Percentiles rank a stretch among this genome's conserved stretches.
phyloP scores from a whole-genome alignment of 2,329 filamentous ascomycete genomes.

The Fusarium sp. region DNA sequence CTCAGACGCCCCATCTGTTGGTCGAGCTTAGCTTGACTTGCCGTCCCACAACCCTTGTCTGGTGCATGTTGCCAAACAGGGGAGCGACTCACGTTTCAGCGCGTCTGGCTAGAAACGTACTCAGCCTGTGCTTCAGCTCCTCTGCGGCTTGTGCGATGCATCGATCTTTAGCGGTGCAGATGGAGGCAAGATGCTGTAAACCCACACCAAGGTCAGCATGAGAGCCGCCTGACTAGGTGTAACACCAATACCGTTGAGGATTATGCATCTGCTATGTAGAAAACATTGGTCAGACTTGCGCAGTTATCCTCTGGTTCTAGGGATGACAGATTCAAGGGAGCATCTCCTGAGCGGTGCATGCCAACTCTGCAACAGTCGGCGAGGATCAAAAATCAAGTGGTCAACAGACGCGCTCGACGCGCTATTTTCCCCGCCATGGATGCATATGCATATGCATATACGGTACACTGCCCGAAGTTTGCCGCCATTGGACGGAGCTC shows the following conservation, averaged over 20 bases:
- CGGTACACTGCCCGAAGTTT: constrained; percentile 20
- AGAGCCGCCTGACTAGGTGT: constrained; percentile 41
- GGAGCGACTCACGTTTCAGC: constrained; percentile 52
- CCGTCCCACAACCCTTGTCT: constrained; percentile 34
- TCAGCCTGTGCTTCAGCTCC: constrained; percentile 31
- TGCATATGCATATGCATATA: constrained; percentile 29
- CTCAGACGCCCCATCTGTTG: constrained; percentile 31
- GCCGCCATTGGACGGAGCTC: constrained; percentile 38
- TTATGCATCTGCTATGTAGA: constrained; percentile 3
- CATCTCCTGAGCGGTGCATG: constrained; percentile 44
- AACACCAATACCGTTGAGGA: constrained; percentile 30
- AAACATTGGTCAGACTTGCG: neutral
- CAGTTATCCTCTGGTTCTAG: constrained; percentile 9
- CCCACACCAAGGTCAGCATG: constrained; percentile 31
- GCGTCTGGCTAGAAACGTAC: constrained; percentile 44
- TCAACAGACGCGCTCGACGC: constrained; percentile 46
- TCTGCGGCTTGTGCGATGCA: constrained; percentile 17
- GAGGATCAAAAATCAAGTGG: constrained; percentile 32
- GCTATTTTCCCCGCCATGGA: constrained; percentile 40
- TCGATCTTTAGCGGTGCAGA: constrained; percentile 32
- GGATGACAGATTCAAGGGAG: constrained; percentile 29
- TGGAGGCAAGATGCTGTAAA: constrained; percentile 47
- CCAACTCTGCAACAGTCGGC: constrained; percentile 39
- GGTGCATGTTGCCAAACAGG: constrained; percentile 45
- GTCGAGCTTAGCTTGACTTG: constrained; percentile 22